Percentiles rank a stretch among this genome's conserved stretches.
phyloP scores from a whole-genome alignment of 768 basidiomycete genomes.

The Boletus speciosus region DNA sequence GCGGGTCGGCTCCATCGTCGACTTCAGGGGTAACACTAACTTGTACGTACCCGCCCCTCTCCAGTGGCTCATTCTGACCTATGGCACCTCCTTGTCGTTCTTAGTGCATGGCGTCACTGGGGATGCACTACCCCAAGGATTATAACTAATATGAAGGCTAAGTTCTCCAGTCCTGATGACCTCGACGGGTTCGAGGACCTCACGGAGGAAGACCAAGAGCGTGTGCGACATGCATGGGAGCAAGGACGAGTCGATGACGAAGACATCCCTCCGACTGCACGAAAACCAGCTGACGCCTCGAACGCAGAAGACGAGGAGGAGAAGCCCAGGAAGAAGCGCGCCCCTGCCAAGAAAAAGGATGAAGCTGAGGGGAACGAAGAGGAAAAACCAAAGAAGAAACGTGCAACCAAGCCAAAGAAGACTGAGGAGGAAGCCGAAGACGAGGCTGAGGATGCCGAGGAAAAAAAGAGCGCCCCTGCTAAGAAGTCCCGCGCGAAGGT shows the following conservation, averaged over 20 bases:
- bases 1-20: slow-evolving; percentile 71
- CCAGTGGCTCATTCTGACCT: neutral
- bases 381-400: slow-evolving; percentile 36
- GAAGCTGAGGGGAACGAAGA: slow-evolving; percentile 35
- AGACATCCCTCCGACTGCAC: slow-evolving; percentile 75
- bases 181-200: slow-evolving; percentile 86
- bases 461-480: slow-evolving; percentile 29
- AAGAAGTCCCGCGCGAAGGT: slow-evolving; percentile 40
- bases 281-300: slow-evolving; percentile 47
- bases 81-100: neutral
- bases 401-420: slow-evolving; percentile 31
- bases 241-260: slow-evolving; percentile 76
- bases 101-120: slow-evolving; percentile 86
- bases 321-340: slow-evolving; percentile 52
- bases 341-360: slow-evolving; percentile 34
- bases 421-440: slow-evolving; percentile 33
- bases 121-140: slow-evolving; percentile 76
- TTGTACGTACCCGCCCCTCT: slow-evolving; percentile 47
- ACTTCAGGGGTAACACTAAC: slow-evolving; percentile 62
- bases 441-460: slow-evolving; percentile 21
- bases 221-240: slow-evolving; percentile 69
- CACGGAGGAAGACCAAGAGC: slow-evolving; percentile 62
- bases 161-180: slow-evolving; percentile 56
- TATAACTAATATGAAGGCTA: slow-evolving; percentile 65
- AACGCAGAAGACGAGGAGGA: slow-evolving; percentile 44